A percentile compares a stretch with the other conserved stretches of the same genome.
Conservation (phyloP, 2,329 filamentous ascomycete species). For the Coniella lustricola region DNA sequence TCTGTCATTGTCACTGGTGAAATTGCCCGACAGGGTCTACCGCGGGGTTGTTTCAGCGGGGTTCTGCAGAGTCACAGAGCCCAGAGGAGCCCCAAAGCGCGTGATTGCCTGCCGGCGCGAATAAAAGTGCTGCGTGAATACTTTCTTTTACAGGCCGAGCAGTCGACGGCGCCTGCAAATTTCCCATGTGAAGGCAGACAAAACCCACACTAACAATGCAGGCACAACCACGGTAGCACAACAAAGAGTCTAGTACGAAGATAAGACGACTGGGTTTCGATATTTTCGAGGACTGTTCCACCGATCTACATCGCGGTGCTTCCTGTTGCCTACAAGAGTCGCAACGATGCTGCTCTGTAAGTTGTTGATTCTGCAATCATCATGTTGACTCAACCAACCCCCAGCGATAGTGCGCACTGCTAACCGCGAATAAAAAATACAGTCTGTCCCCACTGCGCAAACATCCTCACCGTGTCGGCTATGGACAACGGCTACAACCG, state of each 20-base stretch:
- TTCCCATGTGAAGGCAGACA: conserved; percentile 4
- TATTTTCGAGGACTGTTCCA: too few relatives aligned
- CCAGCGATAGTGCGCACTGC: conserved; percentile 9
- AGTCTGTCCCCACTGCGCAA: conserved; percentile 81
- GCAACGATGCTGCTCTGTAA: conserved; percentile 60
- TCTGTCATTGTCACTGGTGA: too few relatives aligned
- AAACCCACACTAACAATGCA: not conserved
- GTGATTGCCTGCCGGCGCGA: not conserved
- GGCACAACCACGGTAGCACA: too few relatives aligned
- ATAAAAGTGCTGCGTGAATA: not conserved
- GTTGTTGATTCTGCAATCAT: too few relatives aligned
- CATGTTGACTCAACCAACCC: not conserved
- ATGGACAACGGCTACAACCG: conserved; percentile 60
- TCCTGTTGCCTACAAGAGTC: too few relatives aligned
- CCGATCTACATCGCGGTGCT: too few relatives aligned
- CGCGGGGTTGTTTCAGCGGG: too few relatives aligned
- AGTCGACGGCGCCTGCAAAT: not conserved
- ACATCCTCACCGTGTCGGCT: conserved; percentile 69
- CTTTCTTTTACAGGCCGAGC: not conserved
- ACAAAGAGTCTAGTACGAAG: too few relatives aligned
- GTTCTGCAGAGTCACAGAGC: too few relatives aligned
- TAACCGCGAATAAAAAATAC: conserved; percentile 3
- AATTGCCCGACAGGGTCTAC: too few relatives aligned
- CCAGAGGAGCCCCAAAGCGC: too few relatives aligned
- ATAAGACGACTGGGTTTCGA: too few relatives aligned